Evolutionary conservation across 495 filamentous ascomycete genomes (phyloP), one percentile per base, ranked within the genome.

Genomic region (Schizothecium vesticola): DNA sequence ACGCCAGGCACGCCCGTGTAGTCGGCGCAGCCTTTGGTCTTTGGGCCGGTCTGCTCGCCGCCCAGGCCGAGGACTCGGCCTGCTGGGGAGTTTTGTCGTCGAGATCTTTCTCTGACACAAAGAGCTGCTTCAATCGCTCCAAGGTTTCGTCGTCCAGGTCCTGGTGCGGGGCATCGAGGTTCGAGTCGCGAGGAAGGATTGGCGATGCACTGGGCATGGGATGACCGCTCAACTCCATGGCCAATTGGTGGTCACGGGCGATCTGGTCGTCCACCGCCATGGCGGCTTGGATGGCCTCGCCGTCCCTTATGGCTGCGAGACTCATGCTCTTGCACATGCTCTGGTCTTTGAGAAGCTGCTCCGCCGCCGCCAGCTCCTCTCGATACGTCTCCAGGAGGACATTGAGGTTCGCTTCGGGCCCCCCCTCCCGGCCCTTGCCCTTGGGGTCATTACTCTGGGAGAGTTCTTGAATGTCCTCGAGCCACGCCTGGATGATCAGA

Each of bases 291-390:
- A 81, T 60, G 1, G 71, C 21, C 23, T 28, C 57, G 6, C 69
- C 75, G 68, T 81, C 80, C 1, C 29, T 56, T 3, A 63, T 64
- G 22, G 76, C 70, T 9, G 80, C 79, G 1, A 51, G 64, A 22
- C 73, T 74, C 26, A 81, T 74, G 66, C 80, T 81, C 19, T 59
- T 59, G 51, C 72, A 71, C 74, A 82, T 77, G 56, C 65, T 11
- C 10, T 67, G 66, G 68, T 82, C 80, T 0, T 60, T 11, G n/a
- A 75, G 16, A 9, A 77, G 21, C 9, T 67, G 59, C 4, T 67
- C 58, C 55, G 16, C 62, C 2, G 29, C 26, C 36, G 71, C 13
- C 6, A 83, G 68, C n/a, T 83, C 78, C n/a, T 64, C 55, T 13
- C 62, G 64, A 56, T 75, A 79, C 11, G 71, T 31, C 11, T 71